Evolutionary conservation across 2,329 filamentous ascomycete species (phyloP).

Genomic region (Nigrograna mackinnonii): DNA sequence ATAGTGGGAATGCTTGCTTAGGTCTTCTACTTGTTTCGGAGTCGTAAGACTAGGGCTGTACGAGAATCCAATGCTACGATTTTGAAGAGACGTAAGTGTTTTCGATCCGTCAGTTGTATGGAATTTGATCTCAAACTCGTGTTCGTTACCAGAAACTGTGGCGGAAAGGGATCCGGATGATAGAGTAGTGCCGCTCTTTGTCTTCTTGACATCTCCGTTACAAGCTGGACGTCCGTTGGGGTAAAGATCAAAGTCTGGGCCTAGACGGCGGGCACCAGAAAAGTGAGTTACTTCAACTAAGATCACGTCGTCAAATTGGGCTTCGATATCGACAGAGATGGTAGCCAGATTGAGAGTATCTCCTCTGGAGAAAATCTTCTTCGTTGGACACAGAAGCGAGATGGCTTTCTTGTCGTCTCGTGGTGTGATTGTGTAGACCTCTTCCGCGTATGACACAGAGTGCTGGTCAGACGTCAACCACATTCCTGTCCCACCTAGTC

Average conservation of each 20-base stretch:
- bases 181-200: constrained; percentile 52
- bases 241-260: constrained; percentile 63
- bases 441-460: constrained; percentile 67
- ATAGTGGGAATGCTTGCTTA: constrained; percentile 48
- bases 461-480: constrained; percentile 67
- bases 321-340: constrained; percentile 60
- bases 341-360: constrained; percentile 62
- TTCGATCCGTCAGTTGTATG: constrained; percentile 54
- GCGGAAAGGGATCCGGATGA: constrained; percentile 57
- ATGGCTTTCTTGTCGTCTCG: constrained; percentile 52
- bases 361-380: constrained; percentile 57
- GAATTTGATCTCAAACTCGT: constrained; percentile 61
- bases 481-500: constrained; percentile 51
- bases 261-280: constrained; percentile 55
- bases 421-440: constrained; percentile 59
- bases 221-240: constrained; percentile 53
- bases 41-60: constrained; percentile 58
- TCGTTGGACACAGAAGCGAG: constrained; percentile 61
- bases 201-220: constrained; percentile 43
- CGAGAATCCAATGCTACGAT: constrained; percentile 61
- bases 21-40: constrained; percentile 58
- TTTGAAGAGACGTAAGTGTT: constrained; percentile 58
- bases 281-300: constrained; percentile 64
- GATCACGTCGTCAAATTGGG: constrained; percentile 62
- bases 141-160: constrained; percentile 52